Evolutionary conservation across 1,284 basidiomycete genomes (phyloP).

Genomic region (Sanghuangporus weigelae): DNA sequence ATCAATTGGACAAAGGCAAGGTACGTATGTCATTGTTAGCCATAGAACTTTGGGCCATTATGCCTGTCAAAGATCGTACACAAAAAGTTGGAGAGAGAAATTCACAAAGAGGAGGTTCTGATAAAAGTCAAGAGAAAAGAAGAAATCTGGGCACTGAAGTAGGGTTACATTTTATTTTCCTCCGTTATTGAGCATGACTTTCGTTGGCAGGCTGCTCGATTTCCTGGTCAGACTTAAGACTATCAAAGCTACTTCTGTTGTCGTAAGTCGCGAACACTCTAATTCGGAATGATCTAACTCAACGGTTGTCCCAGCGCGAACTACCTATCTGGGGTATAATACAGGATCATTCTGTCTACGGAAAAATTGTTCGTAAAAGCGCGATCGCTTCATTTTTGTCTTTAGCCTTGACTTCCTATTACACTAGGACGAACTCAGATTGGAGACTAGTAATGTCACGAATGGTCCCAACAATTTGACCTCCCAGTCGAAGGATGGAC

Average conservation of each 20-base stretch:
- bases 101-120: slow-evolving; percentile 53
- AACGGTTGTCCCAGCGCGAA: slow-evolving; percentile 46
- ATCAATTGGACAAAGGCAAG: slow-evolving; percentile 51
- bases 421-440: slow-evolving; percentile 1
- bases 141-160: slow-evolving; percentile 72
- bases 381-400: no score
- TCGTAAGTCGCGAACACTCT: slow-evolving; percentile 31
- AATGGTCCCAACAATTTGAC: not conserved
- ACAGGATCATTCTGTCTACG: slow-evolving; percentile 49
- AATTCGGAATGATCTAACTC: not conserved
- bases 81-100: slow-evolving; percentile 71
- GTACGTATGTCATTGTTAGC: slow-evolving; percentile 34
- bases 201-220: slow-evolving; percentile 46
- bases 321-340: slow-evolving; percentile 68
- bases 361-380: slow-evolving; percentile 54
- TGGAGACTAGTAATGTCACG: not conserved
- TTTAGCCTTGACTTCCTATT: not conserved
- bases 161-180: slow-evolving; percentile 21
- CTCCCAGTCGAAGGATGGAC: not conserved
- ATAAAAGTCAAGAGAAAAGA: slow-evolving; percentile 49
- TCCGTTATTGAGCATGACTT: not conserved
- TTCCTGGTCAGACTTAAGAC: slow-evolving; percentile 53
- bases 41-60: not conserved
- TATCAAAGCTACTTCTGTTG: slow-evolving; percentile 41
- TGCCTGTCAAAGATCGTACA: slow-evolving; percentile 54